A percentile compares a stretch with the other conserved stretches of the same genome.
These are phyloP conservation scores for Ephemerocybe angulata DNA, from an alignment of 768 basidiomycete genomes.

Conservation along the genomic window DNA sequence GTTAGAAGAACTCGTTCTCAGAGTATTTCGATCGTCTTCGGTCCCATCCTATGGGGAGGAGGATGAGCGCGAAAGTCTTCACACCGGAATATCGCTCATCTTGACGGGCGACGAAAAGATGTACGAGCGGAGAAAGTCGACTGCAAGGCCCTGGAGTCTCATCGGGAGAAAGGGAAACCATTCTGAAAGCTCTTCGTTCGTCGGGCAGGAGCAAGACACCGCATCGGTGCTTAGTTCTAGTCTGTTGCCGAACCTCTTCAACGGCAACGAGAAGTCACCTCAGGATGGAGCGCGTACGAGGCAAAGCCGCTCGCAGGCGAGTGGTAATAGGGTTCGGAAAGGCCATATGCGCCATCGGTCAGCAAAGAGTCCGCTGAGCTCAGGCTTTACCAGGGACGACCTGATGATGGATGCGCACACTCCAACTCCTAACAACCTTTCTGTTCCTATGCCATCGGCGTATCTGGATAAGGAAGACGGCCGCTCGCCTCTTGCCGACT, in stretches of 20 bases:
- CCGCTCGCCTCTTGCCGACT: slow-evolving; percentile 20
- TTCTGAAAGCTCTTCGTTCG: slow-evolving; percentile 35
- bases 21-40: slow-evolving; percentile 20
- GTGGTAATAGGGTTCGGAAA: background rate
- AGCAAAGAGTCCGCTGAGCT: slow-evolving; percentile 1
- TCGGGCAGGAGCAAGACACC: slow-evolving; percentile 20
- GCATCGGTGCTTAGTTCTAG: slow-evolving; percentile 31
- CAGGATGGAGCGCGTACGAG: background rate
- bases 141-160: slow-evolving; percentile 35
- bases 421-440: background rate
- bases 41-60: slow-evolving; percentile 15
- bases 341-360: background rate
- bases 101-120: slow-evolving; percentile 13
- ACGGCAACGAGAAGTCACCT: background rate
- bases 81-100: slow-evolving; percentile 14
- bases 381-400: background rate
- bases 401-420: background rate
- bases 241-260: slow-evolving; percentile 34
- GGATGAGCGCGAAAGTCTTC: slow-evolving; percentile 12
- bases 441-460: background rate
- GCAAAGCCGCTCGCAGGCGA: background rate
- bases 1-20: slow-evolving; percentile 26
- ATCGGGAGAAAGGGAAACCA: slow-evolving; percentile 35
- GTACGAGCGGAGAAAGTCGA: slow-evolving; percentile 5
- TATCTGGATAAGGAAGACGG: background rate